Percentiles rank a stretch among this genome's conserved stretches.
phyloP scores from a whole-genome alignment of 495 filamentous ascomycete species.

The Letharia columbiana region DNA sequence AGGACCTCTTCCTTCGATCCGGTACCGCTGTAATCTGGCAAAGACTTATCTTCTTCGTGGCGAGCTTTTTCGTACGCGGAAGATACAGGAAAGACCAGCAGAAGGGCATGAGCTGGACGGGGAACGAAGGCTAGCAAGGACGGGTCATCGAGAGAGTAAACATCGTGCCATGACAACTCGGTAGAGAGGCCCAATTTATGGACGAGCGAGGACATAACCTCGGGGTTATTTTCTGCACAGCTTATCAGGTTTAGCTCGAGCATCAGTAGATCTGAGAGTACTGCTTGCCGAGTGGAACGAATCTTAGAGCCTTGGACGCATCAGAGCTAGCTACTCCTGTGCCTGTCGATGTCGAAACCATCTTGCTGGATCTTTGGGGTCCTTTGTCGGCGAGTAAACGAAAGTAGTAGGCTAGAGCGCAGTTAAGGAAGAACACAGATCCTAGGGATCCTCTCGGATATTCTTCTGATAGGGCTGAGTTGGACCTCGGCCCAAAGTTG shows the following conservation, averaged over 20 bases:
- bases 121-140: conserved; percentile 49
- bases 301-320: conserved; percentile 12
- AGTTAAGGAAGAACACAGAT: background rate
- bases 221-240: conserved; percentile 54
- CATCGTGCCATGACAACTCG: conserved; percentile 49
- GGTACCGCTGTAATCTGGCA: conserved; percentile 40
- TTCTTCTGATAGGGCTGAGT: background rate
- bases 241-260: background rate
- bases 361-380: background rate
- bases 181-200: conserved; percentile 46
- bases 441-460: background rate
- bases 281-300: conserved; percentile 23
- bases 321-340: background rate
- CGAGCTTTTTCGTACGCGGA: conserved; percentile 40
- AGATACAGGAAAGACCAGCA: conserved; percentile 46
- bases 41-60: conserved; percentile 27
- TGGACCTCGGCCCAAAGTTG: conserved; percentile 1
- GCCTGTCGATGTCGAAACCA: background rate
- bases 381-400: background rate
- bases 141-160: conserved; percentile 46
- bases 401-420: background rate
- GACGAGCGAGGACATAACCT: conserved; percentile 46
- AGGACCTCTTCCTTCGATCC: conserved; percentile 47
- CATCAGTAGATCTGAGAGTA: background rate
- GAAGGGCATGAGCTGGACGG: conserved; percentile 48